Evolutionary conservation across 768 basidiomycete genomes (phyloP), one percentile per base, ranked within the genome.

Genomic region (Pleurotus citrinopileatus): DNA sequence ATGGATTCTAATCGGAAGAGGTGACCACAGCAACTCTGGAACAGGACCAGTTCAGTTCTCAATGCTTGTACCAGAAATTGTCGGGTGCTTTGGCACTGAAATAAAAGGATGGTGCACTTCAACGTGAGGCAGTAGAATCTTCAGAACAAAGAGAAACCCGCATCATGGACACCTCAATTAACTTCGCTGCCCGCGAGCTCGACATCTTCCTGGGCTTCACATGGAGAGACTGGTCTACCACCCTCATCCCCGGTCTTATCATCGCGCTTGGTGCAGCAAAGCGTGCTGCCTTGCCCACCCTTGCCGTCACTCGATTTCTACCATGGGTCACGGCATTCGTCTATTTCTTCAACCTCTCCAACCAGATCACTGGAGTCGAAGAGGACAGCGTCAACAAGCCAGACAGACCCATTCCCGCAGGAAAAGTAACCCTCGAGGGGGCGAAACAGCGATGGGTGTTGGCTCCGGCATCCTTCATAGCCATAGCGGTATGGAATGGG

Each of bases 301-400:
- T n/a, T n/a, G 20, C 17, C 28, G 42, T 37, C 32, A 22, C 43
- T 6, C 37, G 42, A 32, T 52, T 59, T 23, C 1, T 58, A n/a
- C 23, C 56, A 20, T 63, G 59, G 58, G 42, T 61, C 28, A 45
- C 50, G 12, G 40, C 38, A 15, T 60, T 36, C 43, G 37, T 61
- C 47, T 61, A 60, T 38, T 56, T 54, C 34, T 64, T 63, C 58
- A 55, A 57, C 54, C 37, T 64, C 23, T 54, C 60, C 2, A 65
- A 65, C 55, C 63, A 65, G 40, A 58, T 60, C 40, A 36, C 38
- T 4, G 59, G 58, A 19, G 25, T 61, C 26, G 59, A 56, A 6
- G 63, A 65, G 42, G 63, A 65, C 42, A 51, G 54, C 28, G 51
- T 63, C 19, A 60, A 65, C 52, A 65, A 65, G 53, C 63, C 63